These are phyloP conservation scores for Carex arenaria DNA, from an alignment of 202 grass and related monocot species.

Conservation along the genomic window DNA sequence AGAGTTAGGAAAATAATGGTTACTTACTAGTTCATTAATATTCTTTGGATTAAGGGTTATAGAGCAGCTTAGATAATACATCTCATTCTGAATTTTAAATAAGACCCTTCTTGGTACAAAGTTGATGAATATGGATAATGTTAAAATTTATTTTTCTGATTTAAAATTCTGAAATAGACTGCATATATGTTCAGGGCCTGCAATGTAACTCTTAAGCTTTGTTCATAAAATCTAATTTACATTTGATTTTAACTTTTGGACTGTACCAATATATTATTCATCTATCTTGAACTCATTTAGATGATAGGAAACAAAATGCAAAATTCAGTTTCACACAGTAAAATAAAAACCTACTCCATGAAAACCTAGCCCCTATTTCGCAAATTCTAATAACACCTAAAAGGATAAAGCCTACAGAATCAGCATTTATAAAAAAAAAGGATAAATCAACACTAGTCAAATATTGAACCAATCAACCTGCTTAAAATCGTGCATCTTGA, in stretches of 20 bases:
- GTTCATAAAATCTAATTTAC: neutral
- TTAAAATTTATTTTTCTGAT: neutral
- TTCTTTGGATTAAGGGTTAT: neutral
- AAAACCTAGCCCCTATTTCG: neutral
- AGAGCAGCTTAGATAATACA: neutral
- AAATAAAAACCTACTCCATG: neutral
- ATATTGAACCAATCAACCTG: constrained; percentile 32
- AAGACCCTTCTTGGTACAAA: neutral
- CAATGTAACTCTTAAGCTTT: neutral
- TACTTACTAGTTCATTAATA: neutral
- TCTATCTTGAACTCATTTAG: neutral
- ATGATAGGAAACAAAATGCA: neutral
- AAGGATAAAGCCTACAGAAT: neutral
- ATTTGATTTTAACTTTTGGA: neutral
- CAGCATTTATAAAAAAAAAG: neutral
- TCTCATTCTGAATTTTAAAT: neutral
- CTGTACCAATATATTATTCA: neutral
- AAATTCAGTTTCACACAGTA: too few species aligned
- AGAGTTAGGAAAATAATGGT: neutral
- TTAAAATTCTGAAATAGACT: neutral
- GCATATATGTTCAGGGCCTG: neutral
- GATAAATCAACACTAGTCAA: neutral
- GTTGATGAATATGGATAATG: neutral
- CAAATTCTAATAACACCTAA: constrained; percentile 3
- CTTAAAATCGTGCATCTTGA: constrained; percentile 85